phyloP scores from a whole-genome alignment of 805 yeast species.

The Yarrowia osloensis region DNA sequence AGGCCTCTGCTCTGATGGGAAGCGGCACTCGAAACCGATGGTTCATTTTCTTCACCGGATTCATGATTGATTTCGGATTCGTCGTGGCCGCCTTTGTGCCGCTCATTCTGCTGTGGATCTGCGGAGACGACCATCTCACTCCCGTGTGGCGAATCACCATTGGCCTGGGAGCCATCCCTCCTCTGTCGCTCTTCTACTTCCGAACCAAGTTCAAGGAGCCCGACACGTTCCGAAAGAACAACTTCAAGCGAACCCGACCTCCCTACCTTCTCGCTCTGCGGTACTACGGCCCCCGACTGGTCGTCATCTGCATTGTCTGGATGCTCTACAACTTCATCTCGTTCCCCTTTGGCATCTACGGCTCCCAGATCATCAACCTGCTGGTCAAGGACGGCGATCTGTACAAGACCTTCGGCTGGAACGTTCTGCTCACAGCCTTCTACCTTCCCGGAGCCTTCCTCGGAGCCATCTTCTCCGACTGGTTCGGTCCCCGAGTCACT shows the following conservation, averaged over 20 bases:
- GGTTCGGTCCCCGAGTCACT: constrained; percentile 86
- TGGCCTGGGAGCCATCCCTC: constrained; percentile 89
- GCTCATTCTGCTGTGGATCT: constrained; percentile 81
- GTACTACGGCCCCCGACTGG: constrained; percentile 80
- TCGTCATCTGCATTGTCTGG: constrained; percentile 78
- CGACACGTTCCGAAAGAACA: constrained; percentile 66
- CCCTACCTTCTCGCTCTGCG: constrained; percentile 73
- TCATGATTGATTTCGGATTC: constrained; percentile 84
- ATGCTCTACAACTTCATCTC: constrained; percentile 86
- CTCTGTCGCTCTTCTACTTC: constrained; percentile 71
- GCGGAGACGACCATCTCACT: constrained; percentile 64
- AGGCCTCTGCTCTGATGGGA: constrained; percentile 76
- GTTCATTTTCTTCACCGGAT: constrained; percentile 85
- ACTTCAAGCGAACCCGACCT: constrained; percentile 61
- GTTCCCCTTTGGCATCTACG: constrained; percentile 85
- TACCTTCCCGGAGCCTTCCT: constrained; percentile 87
- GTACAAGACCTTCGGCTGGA: constrained; percentile 87
- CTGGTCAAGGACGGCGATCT: constrained; percentile 61
- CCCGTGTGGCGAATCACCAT: constrained; percentile 91
- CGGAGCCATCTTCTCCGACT: constrained; percentile 86
- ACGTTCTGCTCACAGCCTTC: constrained; percentile 80
- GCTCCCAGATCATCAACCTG: constrained; percentile 66
- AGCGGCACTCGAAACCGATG: constrained; percentile 86
- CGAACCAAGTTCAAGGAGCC: constrained; percentile 77
- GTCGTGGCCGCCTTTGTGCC: constrained; percentile 85